Base-by-base conservation (phyloP, 805 yeast species). In the Phaffomyces antillensis region DNA sequence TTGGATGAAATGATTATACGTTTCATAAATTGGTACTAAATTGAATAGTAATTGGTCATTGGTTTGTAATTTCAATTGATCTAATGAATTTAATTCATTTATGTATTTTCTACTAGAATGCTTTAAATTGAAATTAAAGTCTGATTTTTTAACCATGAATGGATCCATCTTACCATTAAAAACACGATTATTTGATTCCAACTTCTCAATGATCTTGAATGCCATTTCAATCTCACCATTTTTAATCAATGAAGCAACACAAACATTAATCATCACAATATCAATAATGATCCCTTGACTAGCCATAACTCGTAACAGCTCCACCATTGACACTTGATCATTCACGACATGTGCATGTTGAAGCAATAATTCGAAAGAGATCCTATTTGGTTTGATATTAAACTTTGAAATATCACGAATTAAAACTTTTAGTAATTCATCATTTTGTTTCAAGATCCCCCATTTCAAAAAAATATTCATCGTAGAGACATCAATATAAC, bases 391-490 rank as follows among this genome's bases (percentile, higher is more conserved):
- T 16, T 16, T 23, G 25, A 44, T n/a, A 7, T 18, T n/a, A 15
- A 12, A 31, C 25, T 16, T 44, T 0, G 32, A 13, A 36, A 40
- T 23, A 37, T 44, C 47, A 7, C 20, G 10, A 20, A 36, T 36
- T 25, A 44, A 36, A 20, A 18, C 31, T 15, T 40, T 25, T 25
- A 44, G 11, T 5, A 44, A 32, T 12, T 16, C 32, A 17, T 18
- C 20, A 26, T 40, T 24, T 25, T 33, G 23, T 20, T 13, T 12
- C 18, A 23, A 8, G 13, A 36, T 26, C 12, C 43, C 47, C 7
- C 24, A 15, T 17, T 33, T 36, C 25, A 44, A 30, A n/a, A 44
- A 44, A 24, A 44, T 36, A 18, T 44, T 44, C 41, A 44, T 40
- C 20, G 43, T 39, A 7, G 47, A 40, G 3, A 37, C 28, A 25